Evolutionary conservation across 2,329 filamentous ascomycete genomes (phyloP), one percentile per base, ranked within the genome.

Genomic region (Alternaria novae-zelandiae): DNA sequence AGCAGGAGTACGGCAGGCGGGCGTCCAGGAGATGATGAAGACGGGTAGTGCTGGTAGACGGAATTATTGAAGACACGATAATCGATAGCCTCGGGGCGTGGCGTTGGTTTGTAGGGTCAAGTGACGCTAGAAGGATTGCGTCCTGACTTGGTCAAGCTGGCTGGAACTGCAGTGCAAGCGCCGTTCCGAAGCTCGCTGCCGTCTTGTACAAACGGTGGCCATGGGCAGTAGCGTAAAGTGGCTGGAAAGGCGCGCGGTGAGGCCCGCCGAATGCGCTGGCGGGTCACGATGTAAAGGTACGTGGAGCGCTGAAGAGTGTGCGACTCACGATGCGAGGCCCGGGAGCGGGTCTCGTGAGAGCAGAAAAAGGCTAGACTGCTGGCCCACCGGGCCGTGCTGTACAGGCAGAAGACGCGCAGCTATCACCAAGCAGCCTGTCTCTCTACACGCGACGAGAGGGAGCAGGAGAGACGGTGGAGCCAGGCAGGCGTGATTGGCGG

Each of bases 301-400:
- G 72, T 68, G 63, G 74, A 70, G 62, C 61, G 62, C 67, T 70
- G 68, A 44, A 59, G 58, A 63, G 66, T 59, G 63, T 69, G 59
- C 59, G 62, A 62, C 69, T 32, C 53, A 55, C 63, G 57, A 67
- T 59, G 61, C 71, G 70, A 72, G 64, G 71, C 64, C 69, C 64
- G 66, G 50, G 61, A 64, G 61, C 66, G 66, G 72, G 75, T 77
- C 75, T 77, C 71, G 75, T 77, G 72, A 73, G 53, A 70, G 72
- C 72, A 65, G 62, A 72, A 72, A 65, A 55, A 56, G 74, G 72
- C 72, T 75, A 74, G 68, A 64, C 57, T 61, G 63, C 43, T 65
- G 73, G 71, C 64, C 61, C 66, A 66, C 62, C 73, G 74, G 74
- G 67, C 74, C 74, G 74, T 65, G 55, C 60, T 59, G 54, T 66